Base-by-base conservation (phyloP, 352 stramenopile genomes). In the Phytophthora nicotianae region DNA sequence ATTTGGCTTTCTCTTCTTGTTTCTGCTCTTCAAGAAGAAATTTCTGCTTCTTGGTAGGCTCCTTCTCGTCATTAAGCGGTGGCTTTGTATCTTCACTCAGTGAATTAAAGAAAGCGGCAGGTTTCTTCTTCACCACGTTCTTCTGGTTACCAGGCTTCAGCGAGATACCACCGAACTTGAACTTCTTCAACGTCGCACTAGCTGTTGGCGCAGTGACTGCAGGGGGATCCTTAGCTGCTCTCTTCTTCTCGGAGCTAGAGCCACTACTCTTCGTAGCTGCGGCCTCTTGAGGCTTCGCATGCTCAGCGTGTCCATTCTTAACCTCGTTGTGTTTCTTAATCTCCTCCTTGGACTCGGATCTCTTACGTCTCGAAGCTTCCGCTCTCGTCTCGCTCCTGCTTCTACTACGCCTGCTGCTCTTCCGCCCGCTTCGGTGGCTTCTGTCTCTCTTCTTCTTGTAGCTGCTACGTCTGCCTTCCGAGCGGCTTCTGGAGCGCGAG, bases 81-180 rank as follows among this genome's bases (percentile, higher is more conserved):
- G 46, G 42, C 6, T 71, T 65, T 5, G 50, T 50, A 7, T 23
- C 61, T 20, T 32, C 60, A 35, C 14, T 50, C 43, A 76, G 64
- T 7, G 50, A 23, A 45, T 74, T 75, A 26, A 71, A 72, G 13
- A 73, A 49, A 13, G 4, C 35, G 20, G 27, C 37, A 47, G 59
- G 50, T 27, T 68, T 77, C 35, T 58, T 68, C 24, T 58, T 65
- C 23, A 40, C n/a, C 6, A 21, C n/a, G 33, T 47, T 66, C 35
- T 71, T 77, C 27, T 50, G 46, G 38, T 53, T 68, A 1, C 61
- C 55, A 47, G 62, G 16, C 63, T 91, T 95, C 24, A 95, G 59
- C 5, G 84, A 79, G 24, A 95, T 91, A 6, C 73, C 66, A 11
- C 70, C 75, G 45, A 93, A 95, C 47, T 84, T 89, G 47, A 90